Base-by-base conservation (phyloP, 1,284 basidiomycete species). In the Pseudozyma sp. region DNA sequence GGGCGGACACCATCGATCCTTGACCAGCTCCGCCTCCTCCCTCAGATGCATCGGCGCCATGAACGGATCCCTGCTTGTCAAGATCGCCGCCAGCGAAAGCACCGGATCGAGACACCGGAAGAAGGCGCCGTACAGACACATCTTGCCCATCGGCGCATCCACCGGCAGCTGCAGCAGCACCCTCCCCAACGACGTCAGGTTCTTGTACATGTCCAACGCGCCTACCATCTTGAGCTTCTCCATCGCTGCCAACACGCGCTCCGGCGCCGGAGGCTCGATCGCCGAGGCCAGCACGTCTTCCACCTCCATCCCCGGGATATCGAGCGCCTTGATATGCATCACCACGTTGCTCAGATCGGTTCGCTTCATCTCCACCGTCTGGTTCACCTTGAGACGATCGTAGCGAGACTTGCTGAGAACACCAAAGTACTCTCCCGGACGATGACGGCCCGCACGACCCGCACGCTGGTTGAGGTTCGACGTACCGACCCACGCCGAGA, bases 291-390 rank as follows among this genome's bases (percentile, higher is more conserved):
- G 87, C 29, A 97, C 94, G 61, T 94, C 91, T 82, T 97, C 92
- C 17, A 93, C 92, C 35, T 89, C 87, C 90, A 94, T 90, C 53
- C 90, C 90, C 7, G 94, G 92, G 84, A 97, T 92, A 81, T 94
- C 91, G 48, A 97, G 88, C n/a, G 94, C 95, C 81, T 97, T 98
- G 86, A 98, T 90, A 84, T 96, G 94, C 95, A 84, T 94, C 77
- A 82, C 81, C 19, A 82, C 79, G 55, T 83, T 82, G 59, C 80
- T 83, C 44, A 84, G 71, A 57, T 84, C 82, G 14, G 72, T 69
- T 34, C 94, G 89, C 85, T 94, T 94, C 94, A 98, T 98, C 86
- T 97, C 95, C 42, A 97, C 95, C 0, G 91, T 91, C 85, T 95
- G 94, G 81, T 97, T 91, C 37, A 92, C 89, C 64, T 90, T 88